A percentile compares a stretch with the other conserved stretches of the same genome.
phyloP scores from a whole-genome alignment of 129 eudicot genomes.

The Lactuca sativa region DNA sequence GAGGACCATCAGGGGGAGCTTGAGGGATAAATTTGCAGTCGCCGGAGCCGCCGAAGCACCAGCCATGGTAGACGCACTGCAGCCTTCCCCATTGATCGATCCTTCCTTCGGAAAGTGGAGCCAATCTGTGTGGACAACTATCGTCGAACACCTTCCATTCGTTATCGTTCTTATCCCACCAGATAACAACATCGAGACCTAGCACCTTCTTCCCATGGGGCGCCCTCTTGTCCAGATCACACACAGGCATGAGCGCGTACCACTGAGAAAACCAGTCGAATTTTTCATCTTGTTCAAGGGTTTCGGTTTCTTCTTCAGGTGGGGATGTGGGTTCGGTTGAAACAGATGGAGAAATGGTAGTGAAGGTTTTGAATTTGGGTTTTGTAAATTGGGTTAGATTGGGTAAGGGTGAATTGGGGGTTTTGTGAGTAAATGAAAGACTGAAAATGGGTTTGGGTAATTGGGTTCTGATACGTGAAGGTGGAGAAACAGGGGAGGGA shows the following conservation, averaged over 20 bases:
- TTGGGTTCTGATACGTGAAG: constrained; percentile 23
- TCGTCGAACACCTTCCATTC: constrained; percentile 90
- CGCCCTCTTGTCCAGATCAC: constrained; percentile 77
- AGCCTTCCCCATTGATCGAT: constrained; percentile 89
- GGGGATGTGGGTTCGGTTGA: constrained; percentile 29
- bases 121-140: constrained; percentile 75
- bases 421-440: constrained; percentile 12
- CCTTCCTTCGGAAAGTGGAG: constrained; percentile 87
- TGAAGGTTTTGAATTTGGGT: constrained; percentile 34
- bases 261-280: constrained; percentile 81
- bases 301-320: constrained; percentile 39
- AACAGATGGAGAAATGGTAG: constrained; percentile 39
- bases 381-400: constrained; percentile 4
- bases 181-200: constrained; percentile 75
- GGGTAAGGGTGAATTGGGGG: constrained; percentile 26
- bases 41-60: constrained; percentile 90
- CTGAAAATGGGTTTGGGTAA: constrained; percentile 31
- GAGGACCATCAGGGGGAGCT: constrained; percentile 88
- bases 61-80: constrained; percentile 95
- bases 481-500: constrained; percentile 34
- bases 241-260: constrained; percentile 68
- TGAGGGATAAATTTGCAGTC: constrained; percentile 81
- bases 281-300: constrained; percentile 34
- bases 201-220: constrained; percentile 74
- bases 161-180: constrained; percentile 79